Evolutionary conservation across 352 stramenopile genomes (phyloP).

Genomic region (Pythium apleroticum): DNA sequence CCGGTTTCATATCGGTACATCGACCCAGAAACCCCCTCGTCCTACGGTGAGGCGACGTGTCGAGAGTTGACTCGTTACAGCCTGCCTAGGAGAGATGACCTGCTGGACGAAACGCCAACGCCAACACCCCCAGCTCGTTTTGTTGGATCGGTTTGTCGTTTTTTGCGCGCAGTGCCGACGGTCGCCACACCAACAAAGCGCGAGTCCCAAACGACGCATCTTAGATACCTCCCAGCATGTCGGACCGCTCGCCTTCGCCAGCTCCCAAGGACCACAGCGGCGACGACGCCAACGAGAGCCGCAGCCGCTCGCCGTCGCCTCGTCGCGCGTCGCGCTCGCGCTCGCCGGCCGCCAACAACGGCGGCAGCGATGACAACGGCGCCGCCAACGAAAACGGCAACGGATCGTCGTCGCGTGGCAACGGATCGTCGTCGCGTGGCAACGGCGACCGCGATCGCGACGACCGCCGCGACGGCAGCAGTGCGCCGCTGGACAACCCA

Average conservation of each 20-base stretch:
- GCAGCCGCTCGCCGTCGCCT: slow-evolving; percentile 27
- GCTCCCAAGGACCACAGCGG: slow-evolving; percentile 24
- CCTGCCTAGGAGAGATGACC: slow-evolving; percentile 24
- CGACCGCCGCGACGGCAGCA: neutral
- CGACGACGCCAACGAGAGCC: slow-evolving; percentile 18
- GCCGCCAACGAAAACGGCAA: slow-evolving; percentile 15
- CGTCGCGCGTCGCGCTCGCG: slow-evolving; percentile 38
- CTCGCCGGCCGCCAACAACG: slow-evolving; percentile 32
- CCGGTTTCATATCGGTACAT: slow-evolving; percentile 23
- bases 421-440: slow-evolving; percentile 1
- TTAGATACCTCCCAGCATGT: slow-evolving; percentile 26
- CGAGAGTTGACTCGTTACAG: neutral
- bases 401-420: neutral
- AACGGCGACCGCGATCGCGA: slow-evolving; percentile 13
- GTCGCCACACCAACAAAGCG: slow-evolving; percentile 21
- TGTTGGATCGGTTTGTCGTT: slow-evolving; percentile 19
- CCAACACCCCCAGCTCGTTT: neutral
- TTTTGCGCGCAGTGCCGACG: slow-evolving; percentile 10
- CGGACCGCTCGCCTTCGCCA: slow-evolving; percentile 32
- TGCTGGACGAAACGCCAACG: slow-evolving; percentile 16
- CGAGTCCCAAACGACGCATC: slow-evolving; percentile 17
- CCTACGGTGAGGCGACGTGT: slow-evolving; percentile 19
- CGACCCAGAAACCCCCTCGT: neutral
- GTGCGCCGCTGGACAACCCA: slow-evolving; percentile 36
- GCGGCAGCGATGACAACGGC: slow-evolving; percentile 10